Conservation (phyloP, 805 yeast genomes). For the Ogataea polymorpha region DNA sequence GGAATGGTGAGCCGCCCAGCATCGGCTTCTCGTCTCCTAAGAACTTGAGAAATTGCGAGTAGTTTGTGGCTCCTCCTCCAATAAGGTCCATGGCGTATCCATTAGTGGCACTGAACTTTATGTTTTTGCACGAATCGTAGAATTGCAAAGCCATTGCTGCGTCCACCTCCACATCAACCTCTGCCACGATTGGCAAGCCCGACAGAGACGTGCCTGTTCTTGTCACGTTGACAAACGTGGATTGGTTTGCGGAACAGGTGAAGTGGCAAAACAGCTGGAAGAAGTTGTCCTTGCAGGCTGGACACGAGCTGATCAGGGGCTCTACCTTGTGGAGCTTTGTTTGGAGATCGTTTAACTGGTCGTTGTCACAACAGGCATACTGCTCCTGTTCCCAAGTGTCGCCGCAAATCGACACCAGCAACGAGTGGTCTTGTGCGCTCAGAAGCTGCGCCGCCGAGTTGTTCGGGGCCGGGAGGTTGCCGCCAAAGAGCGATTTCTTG, state of each 20-base stretch:
- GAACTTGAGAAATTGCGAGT: slow-evolving; percentile 72
- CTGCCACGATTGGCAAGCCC: slow-evolving; percentile 62
- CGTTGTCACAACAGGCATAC: slow-evolving; percentile 66
- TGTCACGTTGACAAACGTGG: slow-evolving; percentile 68
- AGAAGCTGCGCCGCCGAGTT: slow-evolving; percentile 49
- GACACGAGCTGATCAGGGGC: slow-evolving; percentile 81
- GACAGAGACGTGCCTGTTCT: slow-evolving; percentile 45
- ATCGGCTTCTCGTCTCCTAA: slow-evolving; percentile 93
- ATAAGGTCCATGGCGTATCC: slow-evolving; percentile 95
- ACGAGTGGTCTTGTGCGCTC: slow-evolving; percentile 38
- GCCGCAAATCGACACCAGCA: slow-evolving; percentile 69
- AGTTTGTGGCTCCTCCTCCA: slow-evolving; percentile 93
- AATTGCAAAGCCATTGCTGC: slow-evolving; percentile 58
- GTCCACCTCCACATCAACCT: slow-evolving; percentile 61
- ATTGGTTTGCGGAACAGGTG: slow-evolving; percentile 86
- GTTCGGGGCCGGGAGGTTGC: slow-evolving; percentile 74
- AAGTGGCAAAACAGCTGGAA: slow-evolving; percentile 80
- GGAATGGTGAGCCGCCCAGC: slow-evolving; percentile 94
- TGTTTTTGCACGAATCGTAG: slow-evolving; percentile 81
- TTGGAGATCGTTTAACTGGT: slow-evolving; percentile 56
- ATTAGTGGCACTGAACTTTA: slow-evolving; percentile 91
- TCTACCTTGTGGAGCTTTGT: slow-evolving; percentile 71
- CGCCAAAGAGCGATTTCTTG: slow-evolving; percentile 72
- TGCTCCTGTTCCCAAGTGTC: slow-evolving; percentile 50
- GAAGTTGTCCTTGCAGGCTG: slow-evolving; percentile 88